Conservation (phyloP, 2,329 filamentous ascomycete genomes). For the Ceratocystis lukuohia region DNA sequence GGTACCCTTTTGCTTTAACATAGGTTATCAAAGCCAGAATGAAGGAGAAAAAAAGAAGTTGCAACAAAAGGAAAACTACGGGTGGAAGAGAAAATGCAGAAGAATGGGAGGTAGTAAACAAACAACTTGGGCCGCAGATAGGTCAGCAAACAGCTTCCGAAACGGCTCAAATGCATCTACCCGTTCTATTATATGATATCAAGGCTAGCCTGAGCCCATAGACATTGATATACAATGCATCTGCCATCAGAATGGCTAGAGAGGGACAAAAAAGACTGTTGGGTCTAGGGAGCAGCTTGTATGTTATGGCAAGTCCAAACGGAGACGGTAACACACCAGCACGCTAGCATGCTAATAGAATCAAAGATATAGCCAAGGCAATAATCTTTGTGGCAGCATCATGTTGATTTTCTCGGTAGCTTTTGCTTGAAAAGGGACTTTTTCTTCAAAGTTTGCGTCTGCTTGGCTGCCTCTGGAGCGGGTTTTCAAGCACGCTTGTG, state of each 20-base stretch:
- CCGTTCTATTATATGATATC: not conserved
- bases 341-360: no score
- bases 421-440: not conserved
- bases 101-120: not conserved
- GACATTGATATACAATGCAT: not conserved
- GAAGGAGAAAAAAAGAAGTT: not conserved
- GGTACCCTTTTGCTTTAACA: not conserved
- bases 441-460: not conserved
- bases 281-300: not conserved
- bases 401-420: no score
- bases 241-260: not conserved
- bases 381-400: no score
- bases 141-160: slow-evolving; percentile 6
- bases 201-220: not conserved
- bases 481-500: not conserved
- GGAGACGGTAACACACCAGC: not conserved
- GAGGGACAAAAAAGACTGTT: not conserved
- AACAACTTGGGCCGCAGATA: not conserved
- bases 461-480: not conserved
- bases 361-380: no score
- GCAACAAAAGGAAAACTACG: not conserved
- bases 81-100: not conserved
- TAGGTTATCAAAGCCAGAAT: not conserved
- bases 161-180: not conserved
- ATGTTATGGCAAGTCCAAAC: not conserved